Evolutionary conservation across 1,139 yeast species (phyloP), one percentile per base, ranked within the genome.

Genomic region (Zygosaccharomyces pseudobailii): DNA sequence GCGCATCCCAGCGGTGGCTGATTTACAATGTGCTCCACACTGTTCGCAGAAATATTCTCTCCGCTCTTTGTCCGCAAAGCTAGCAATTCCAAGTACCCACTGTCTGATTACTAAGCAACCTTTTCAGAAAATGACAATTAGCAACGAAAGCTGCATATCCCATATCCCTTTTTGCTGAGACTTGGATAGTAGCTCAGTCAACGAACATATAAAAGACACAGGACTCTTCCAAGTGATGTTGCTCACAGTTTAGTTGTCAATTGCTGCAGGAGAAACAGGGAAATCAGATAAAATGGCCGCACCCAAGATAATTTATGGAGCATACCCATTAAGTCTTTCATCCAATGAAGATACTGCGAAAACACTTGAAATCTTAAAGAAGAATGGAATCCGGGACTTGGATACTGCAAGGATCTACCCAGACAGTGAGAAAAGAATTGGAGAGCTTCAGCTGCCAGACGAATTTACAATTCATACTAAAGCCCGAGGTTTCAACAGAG

Each of bases 381-480:
- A 49, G 27, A 42, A 45, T 36, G 55, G 55, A 9, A 51, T 58
- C 43, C 37, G 36, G 8, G 62, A 58, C 38, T 31, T 55, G 31
- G 62, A 58, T 38, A 58, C 62, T 22, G 62, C 62, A 6, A 45
- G 57, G 17, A 48, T 49, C 42, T 58, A 58, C 51, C 53, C 55
- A 13, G 52, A 47, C n/a, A 54, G 60, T 37, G 53, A 53, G 36
- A 49, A 53, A 41, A 46, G 51, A 19, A 46, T 51, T n/a, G 57
- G 56, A 13, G 47, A 53, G 35, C 44, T 45, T 5, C 49, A 48
- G 27, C 46, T 48, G 5, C 50, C 56, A 21, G 47, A 43, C 30
- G 43, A 52, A 36, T 54, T 56, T 45, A 36, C 30, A 24, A 53
- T 58, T 35, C 54, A 56, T 27, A 58, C 62, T 21, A 58, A 58